Percentiles rank a stretch among this genome's conserved stretches.
phyloP scores from a whole-genome alignment of 345 rosid genomes.

The Ailanthus altissimus region DNA sequence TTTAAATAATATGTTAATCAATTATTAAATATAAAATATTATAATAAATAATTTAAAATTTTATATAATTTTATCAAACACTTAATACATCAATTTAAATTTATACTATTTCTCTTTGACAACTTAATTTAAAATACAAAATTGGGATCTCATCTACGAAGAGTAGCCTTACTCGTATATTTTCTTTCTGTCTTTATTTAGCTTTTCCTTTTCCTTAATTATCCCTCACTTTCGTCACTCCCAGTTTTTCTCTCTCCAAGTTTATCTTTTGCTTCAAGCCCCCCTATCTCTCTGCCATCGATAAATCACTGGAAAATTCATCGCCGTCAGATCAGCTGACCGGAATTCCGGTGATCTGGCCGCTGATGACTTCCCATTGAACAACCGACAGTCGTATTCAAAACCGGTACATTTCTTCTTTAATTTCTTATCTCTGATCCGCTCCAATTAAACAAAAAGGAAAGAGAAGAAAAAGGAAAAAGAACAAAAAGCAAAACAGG shows the following conservation, averaged over 20 bases:
- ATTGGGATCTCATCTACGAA: too few relatives aligned
- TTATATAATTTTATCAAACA: too few relatives aligned
- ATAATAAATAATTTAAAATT: too few relatives aligned
- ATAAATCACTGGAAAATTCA: conserved; percentile 26
- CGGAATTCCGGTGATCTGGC: conserved; percentile 27
- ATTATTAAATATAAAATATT: too few relatives aligned
- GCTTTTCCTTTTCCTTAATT: conserved; percentile 12
- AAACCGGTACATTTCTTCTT: conserved; percentile 19
- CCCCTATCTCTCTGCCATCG: background rate
- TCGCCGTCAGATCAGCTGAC: conserved; percentile 23
- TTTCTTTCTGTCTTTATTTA: background rate
- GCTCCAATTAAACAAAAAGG: background rate
- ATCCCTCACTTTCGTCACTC: conserved; percentile 18
- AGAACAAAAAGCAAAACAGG: background rate
- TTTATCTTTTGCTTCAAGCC: background rate
- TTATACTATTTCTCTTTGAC: too few relatives aligned
- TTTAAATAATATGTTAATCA: too few relatives aligned
- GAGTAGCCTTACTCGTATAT: too few relatives aligned
- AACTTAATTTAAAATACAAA: too few relatives aligned
- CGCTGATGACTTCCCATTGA: conserved; percentile 12
- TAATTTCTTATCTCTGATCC: conserved; percentile 23
- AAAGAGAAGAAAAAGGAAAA: too few relatives aligned
- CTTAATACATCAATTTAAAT: too few relatives aligned
- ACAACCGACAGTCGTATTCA: conserved; percentile 15
- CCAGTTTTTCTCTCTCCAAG: background rate